A percentile compares a stretch with the other conserved stretches of the same genome.
phyloP scores from a whole-genome alignment of 78 protist genomes.

The Bodo saltans region DNA sequence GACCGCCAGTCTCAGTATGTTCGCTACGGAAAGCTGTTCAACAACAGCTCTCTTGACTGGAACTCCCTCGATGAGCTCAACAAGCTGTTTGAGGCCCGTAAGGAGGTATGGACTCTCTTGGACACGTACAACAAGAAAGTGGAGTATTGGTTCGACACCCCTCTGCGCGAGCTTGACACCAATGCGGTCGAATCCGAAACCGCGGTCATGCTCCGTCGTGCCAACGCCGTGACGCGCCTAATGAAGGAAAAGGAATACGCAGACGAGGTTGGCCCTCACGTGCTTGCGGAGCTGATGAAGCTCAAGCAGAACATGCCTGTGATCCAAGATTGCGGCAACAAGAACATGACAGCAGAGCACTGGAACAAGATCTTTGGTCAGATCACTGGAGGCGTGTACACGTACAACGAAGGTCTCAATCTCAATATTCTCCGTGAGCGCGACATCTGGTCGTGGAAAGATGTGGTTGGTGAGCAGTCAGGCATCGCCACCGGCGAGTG shows the following conservation, averaged over 20 bases:
- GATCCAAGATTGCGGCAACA: conserved; percentile 46
- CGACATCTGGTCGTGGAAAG: conserved; percentile 10
- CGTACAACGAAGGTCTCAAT: conserved; percentile 20
- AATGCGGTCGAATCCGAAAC: conserved; percentile 27
- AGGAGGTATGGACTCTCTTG: conserved; percentile 43
- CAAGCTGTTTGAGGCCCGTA: conserved; percentile 29
- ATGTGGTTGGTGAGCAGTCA: conserved; percentile 37
- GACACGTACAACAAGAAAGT: conserved; percentile 40
- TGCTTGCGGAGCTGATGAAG: conserved; percentile 25
- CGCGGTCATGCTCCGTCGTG: background rate
- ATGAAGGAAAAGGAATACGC: background rate
- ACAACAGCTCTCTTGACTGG: conserved; percentile 8
- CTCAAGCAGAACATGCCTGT: conserved; percentile 51
- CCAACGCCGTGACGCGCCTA: background rate
- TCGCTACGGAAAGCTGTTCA: conserved; percentile 36
- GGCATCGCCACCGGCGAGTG: conserved; percentile 58
- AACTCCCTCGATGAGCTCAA: conserved; percentile 5
- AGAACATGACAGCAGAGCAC: conserved; percentile 56
- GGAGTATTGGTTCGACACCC: conserved; percentile 35
- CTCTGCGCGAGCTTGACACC: conserved; percentile 28
- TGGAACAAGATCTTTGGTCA: conserved; percentile 49
- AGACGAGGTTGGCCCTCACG: background rate
- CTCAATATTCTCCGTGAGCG: conserved; percentile 25
- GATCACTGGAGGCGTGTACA: conserved; percentile 11
- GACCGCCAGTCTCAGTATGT: conserved; percentile 26